Evolutionary conservation across 2,329 filamentous ascomycete species (phyloP).

Genomic region (Didymella segeticola): DNA sequence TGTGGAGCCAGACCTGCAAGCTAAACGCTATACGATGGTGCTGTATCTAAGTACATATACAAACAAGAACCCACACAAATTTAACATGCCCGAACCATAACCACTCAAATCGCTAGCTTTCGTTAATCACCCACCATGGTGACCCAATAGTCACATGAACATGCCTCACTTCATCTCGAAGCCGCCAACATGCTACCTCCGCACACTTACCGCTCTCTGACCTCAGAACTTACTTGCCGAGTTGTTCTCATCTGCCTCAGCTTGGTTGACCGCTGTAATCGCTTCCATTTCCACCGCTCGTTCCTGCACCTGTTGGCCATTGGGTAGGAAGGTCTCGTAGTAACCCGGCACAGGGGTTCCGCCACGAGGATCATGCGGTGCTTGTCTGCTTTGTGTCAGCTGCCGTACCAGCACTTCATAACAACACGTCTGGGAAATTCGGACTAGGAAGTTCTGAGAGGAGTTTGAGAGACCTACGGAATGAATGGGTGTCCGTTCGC

Average conservation of each 20-base stretch:
- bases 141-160: too few relatives aligned
- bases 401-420: too few relatives aligned
- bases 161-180: too few relatives aligned
- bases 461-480: not conserved
- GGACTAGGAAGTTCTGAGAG: too few relatives aligned
- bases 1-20: too few relatives aligned
- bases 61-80: too few relatives aligned
- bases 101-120: too few relatives aligned
- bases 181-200: not conserved
- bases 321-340: not conserved
- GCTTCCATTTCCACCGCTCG: constrained; percentile 12
- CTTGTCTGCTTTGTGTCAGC: not conserved
- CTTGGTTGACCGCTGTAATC: not conserved
- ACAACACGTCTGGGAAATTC: too few relatives aligned
- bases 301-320: not conserved
- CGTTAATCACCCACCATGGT: too few relatives aligned
- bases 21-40: not conserved
- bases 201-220: not conserved
- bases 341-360: constrained; percentile 1
- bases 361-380: not conserved
- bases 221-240: constrained; percentile 9
- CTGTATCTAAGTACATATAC: not conserved
- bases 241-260: not conserved
- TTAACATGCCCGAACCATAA: too few relatives aligned
- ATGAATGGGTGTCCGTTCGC: not conserved